A percentile compares a stretch with the other conserved stretches of the same genome.
These are phyloP conservation scores for Gossypium gossypioides DNA, from an alignment of 441 rosid species.

Conservation along the genomic window DNA sequence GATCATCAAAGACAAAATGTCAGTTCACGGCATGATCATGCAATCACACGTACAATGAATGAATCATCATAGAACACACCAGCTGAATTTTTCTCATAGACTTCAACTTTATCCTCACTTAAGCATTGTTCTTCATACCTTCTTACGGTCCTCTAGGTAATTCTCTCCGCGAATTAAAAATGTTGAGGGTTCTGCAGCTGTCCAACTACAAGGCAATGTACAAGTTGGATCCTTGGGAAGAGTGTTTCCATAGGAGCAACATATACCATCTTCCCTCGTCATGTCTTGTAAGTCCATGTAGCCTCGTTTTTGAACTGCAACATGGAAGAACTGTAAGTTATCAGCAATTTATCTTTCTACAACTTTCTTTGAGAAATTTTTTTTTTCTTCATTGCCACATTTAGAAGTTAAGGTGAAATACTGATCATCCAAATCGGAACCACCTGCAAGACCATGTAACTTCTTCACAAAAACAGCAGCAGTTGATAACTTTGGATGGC, in stretches of 20 bases:
- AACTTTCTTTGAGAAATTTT: slow-evolving; percentile 9
- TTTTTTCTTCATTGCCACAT: neutral
- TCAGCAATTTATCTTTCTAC: slow-evolving; percentile 6
- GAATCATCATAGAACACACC: neutral
- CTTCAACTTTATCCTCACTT: neutral
- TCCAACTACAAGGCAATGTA: slow-evolving; percentile 67
- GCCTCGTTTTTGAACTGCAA: slow-evolving; percentile 82
- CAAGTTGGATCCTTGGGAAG: slow-evolving; percentile 68
- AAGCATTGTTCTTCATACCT: slow-evolving; percentile 37
- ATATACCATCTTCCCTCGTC: slow-evolving; percentile 44
- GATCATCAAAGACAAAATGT: slow-evolving; percentile 1
- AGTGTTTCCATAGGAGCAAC: slow-evolving; percentile 72
- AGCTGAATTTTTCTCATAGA: neutral
- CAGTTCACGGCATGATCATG: neutral
- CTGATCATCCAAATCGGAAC: slow-evolving; percentile 18
- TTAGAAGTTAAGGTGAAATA: slow-evolving; percentile 11
- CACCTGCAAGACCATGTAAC: slow-evolving; percentile 89
- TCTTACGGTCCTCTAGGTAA: slow-evolving; percentile 71
- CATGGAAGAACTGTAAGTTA: slow-evolving; percentile 10
- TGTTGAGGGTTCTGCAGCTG: slow-evolving; percentile 67
- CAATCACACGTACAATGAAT: neutral
- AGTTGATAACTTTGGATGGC: slow-evolving; percentile 58
- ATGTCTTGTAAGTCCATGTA: slow-evolving; percentile 79
- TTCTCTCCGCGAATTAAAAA: slow-evolving; percentile 81
- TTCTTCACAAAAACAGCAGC: slow-evolving; percentile 80